Evolutionary conservation across 2,329 filamentous ascomycete species (phyloP).

Genomic region (Epicoccum nigrum): DNA sequence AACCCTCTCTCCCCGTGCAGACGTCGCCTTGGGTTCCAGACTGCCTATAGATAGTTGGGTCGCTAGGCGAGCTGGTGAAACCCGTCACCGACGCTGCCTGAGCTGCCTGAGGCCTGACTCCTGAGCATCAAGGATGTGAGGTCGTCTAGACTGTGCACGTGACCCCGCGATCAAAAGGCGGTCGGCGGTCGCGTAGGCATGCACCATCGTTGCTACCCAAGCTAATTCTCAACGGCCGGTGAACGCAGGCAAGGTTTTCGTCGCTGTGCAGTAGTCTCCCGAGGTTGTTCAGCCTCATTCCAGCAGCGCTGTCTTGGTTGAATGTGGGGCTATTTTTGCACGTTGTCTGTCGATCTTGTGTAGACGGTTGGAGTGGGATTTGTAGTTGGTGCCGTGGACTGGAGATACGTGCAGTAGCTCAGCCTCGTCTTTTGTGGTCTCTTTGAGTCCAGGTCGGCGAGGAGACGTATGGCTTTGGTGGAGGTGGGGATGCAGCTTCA

Average conservation of each 20-base stretch:
- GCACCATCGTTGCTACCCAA: background rate
- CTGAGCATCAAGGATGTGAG: too few relatives aligned
- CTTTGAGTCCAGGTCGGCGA: too few relatives aligned
- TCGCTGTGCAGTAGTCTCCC: too few relatives aligned
- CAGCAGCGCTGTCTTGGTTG: too few relatives aligned
- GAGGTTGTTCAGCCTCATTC: too few relatives aligned
- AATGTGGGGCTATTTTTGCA: too few relatives aligned
- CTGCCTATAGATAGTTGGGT: slow-evolving; percentile 1
- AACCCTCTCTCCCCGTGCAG: too few relatives aligned
- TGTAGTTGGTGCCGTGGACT: too few relatives aligned
- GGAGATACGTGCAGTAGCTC: background rate
- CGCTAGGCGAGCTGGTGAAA: slow-evolving; percentile 2
- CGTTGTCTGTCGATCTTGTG: too few relatives aligned
- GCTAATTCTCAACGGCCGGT: background rate
- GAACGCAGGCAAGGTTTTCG: background rate
- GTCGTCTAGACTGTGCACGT: background rate
- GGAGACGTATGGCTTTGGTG: background rate
- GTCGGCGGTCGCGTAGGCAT: background rate
- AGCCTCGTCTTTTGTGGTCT: background rate
- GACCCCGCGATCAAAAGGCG: background rate
- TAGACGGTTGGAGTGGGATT: too few relatives aligned
- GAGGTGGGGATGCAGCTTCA: background rate
- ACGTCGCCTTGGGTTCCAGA: too few relatives aligned
- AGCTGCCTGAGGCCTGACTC: too few relatives aligned
- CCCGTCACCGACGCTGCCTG: background rate